Evolutionary conservation across 352 stramenopile species (phyloP).

Genomic region (Phytophthora fragariaefolia): DNA sequence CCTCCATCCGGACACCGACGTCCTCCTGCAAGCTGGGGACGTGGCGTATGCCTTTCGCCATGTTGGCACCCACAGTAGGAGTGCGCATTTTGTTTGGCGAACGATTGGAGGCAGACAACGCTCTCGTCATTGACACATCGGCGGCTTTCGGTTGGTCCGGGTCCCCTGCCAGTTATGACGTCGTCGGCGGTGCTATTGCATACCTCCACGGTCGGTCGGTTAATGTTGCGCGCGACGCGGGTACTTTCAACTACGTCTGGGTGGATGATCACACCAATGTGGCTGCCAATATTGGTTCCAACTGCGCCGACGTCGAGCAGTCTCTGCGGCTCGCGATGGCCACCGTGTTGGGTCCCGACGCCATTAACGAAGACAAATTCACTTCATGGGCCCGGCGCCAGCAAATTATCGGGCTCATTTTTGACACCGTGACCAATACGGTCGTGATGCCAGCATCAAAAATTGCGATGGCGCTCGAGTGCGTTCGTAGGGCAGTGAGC

Average conservation of each 20-base stretch:
- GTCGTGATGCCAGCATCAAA: slow-evolving; percentile 3
- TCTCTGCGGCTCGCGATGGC: slow-evolving; percentile 19
- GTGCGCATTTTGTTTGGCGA: slow-evolving; percentile 13
- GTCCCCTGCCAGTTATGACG: slow-evolving; percentile 12
- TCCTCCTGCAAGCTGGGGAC: slow-evolving; percentile 15
- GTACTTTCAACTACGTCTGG: slow-evolving; percentile 27
- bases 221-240: too few species aligned
- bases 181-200: slow-evolving; percentile 19
- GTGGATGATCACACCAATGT: slow-evolving; percentile 33
- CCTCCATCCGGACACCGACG: background rate
- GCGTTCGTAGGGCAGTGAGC: background rate
- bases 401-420: slow-evolving; percentile 20
- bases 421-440: slow-evolving; percentile 1
- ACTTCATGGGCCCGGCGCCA: slow-evolving; percentile 4
- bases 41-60: slow-evolving; percentile 22
- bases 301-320: slow-evolving; percentile 7
- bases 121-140: slow-evolving; percentile 27
- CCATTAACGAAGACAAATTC: slow-evolving; percentile 36
- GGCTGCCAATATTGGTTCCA: background rate
- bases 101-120: background rate
- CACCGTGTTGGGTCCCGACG: background rate
- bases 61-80: slow-evolving; percentile 14
- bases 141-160: slow-evolving; percentile 25
- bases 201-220: slow-evolving; percentile 6
- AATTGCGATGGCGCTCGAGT: background rate